phyloP scores from a whole-genome alignment of 2,329 filamentous ascomycete species.

The Colletotrichum phormii region DNA sequence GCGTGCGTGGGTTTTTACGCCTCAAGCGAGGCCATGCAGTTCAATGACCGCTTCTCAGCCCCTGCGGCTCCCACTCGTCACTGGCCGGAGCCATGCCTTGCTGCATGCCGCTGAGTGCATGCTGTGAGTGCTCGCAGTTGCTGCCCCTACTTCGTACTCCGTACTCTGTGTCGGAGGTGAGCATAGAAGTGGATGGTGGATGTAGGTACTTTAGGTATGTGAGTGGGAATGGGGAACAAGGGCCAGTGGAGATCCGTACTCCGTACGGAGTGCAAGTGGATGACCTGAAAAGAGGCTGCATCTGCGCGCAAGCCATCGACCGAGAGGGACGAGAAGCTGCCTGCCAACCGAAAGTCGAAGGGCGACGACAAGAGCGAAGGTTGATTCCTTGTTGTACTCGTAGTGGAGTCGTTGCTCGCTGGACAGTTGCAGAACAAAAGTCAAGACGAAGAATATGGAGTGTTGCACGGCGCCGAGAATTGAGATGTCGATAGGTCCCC shows the following conservation, averaged over 20 bases:
- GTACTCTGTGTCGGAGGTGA: constrained; percentile 6
- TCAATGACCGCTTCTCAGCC: constrained; percentile 20
- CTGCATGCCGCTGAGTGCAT: constrained; percentile 15
- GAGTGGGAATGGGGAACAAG: constrained; percentile 28
- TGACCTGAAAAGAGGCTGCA: constrained; percentile 20
- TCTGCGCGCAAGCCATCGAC: constrained; percentile 12
- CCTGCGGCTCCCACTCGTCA: constrained; percentile 21
- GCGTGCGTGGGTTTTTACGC: constrained; percentile 19
- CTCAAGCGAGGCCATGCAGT: constrained; percentile 23
- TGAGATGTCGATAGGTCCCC: neutral
- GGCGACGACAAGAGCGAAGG: neutral
- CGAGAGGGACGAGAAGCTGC: neutral
- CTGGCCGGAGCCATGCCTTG: constrained; percentile 18
- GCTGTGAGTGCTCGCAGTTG: neutral
- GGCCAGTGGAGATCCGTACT: constrained; percentile 25
- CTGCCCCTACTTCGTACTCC: too few species aligned
- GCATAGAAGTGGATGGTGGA: constrained; percentile 30
- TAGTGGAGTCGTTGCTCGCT: neutral
- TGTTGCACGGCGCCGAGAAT: neutral
- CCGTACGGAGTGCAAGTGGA: neutral
- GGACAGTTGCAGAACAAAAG: neutral
- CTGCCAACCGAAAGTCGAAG: neutral
- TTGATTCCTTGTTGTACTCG: neutral
- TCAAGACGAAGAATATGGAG: neutral
- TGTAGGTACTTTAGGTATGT: constrained; percentile 22